Conservation (phyloP, 2,329 filamentous ascomycete genomes). For the Trichoderma simmonsii region DNA sequence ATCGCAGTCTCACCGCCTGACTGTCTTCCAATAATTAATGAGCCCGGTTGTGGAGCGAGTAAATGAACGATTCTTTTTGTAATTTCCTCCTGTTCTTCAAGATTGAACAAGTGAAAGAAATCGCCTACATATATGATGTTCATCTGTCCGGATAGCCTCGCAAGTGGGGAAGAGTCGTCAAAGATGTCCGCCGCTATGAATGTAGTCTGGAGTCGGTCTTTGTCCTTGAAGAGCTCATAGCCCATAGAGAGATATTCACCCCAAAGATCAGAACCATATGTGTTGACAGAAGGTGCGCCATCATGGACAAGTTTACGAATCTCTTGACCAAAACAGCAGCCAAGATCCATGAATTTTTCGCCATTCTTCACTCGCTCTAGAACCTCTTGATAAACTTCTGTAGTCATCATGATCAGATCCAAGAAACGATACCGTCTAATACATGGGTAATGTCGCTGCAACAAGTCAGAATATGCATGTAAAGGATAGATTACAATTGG, state of each 20-base stretch:
- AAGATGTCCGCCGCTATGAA: background rate
- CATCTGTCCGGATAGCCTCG: background rate
- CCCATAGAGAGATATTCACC: background rate
- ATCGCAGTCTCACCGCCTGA: background rate
- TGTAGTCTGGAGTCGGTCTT: background rate
- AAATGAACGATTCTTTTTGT: background rate
- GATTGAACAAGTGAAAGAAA: background rate
- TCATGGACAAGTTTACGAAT: background rate
- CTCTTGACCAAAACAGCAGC: background rate
- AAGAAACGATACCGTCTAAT: background rate
- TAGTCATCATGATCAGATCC: background rate
- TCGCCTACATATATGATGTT: background rate
- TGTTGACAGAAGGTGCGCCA: background rate
- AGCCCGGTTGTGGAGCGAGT: background rate
- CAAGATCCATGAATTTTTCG: background rate
- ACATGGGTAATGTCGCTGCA: background rate
- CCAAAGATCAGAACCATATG: background rate
- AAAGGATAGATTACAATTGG: background rate
- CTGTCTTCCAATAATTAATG: background rate
- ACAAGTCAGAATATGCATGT: background rate
- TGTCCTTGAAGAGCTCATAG: background rate
- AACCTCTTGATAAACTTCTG: background rate
- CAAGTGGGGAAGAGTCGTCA: conserved; percentile 1
- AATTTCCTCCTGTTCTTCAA: background rate
- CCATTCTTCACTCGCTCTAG: background rate